Percentiles rank a stretch among this genome's conserved stretches.
These are phyloP conservation scores for Pseudonitzschia delicatissima DNA, from an alignment of 108 stramenopile species.

Conservation along the genomic window DNA sequence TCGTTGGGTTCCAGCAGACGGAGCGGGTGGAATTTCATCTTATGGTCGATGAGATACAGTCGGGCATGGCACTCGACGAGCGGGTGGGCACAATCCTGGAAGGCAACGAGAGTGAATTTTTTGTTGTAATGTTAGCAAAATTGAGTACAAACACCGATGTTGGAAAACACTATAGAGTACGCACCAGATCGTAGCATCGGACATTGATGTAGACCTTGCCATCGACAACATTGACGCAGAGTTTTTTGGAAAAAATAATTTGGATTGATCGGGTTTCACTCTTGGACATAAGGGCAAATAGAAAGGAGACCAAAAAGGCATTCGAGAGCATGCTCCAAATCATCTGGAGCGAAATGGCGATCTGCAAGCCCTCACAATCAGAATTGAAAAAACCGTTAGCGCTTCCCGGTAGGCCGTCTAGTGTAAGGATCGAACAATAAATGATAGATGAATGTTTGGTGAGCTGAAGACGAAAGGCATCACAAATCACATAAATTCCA, in stretches of 20 bases:
- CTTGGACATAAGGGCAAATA: constrained; percentile 58
- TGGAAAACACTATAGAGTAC: neutral
- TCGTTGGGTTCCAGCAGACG: constrained; percentile 64
- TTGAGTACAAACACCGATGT: neutral
- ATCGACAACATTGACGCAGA: constrained; percentile 43
- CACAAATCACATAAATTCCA: neutral
- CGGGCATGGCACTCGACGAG: constrained; percentile 88
- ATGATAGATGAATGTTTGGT: neutral
- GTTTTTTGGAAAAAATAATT: constrained; percentile 71
- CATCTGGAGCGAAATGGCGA: constrained; percentile 76
- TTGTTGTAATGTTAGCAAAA: neutral
- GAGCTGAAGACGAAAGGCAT: neutral
- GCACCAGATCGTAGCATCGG: constrained; percentile 60
- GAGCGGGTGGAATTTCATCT: constrained; percentile 47
- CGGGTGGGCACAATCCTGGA: constrained; percentile 29
- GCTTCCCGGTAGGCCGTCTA: constrained; percentile 45
- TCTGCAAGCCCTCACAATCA: constrained; percentile 57
- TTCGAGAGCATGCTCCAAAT: constrained; percentile 69
- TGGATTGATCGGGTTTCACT: constrained; percentile 58
- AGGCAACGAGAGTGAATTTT: neutral
- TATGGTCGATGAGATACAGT: constrained; percentile 58
- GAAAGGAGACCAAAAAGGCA: constrained; percentile 75
- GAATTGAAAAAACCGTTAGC: constrained; percentile 70
- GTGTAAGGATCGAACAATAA: neutral
- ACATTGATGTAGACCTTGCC: constrained; percentile 13